Evolutionary conservation across 2,329 filamentous ascomycete genomes (phyloP).

Genomic region (Pseudophaeomoniella oleicola): DNA sequence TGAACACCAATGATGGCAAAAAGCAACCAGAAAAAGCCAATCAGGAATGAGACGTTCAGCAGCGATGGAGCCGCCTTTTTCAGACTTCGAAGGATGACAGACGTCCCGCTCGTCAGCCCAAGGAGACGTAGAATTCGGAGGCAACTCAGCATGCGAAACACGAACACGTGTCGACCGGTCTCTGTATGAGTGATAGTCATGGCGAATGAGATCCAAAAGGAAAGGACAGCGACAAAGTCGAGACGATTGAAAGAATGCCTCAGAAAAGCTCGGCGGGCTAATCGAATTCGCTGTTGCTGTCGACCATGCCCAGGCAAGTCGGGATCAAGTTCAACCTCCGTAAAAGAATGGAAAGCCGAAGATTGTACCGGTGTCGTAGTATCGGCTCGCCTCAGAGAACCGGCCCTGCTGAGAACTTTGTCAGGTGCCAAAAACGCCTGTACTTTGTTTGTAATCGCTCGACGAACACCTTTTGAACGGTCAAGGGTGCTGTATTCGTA

Average conservation of each 20-base stretch:
- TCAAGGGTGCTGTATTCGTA: constrained; percentile 85
- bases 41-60: constrained; percentile 83
- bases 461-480: constrained; percentile 57
- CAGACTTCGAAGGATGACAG: constrained; percentile 86
- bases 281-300: constrained; percentile 67
- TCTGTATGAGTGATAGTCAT: constrained; percentile 59
- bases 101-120: constrained; percentile 81
- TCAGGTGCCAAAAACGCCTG: constrained; percentile 70
- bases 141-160: constrained; percentile 95
- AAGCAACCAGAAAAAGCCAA: constrained; percentile 93
- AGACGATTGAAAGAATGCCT: constrained; percentile 91
- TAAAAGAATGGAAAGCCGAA: constrained; percentile 63
- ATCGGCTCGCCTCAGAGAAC: constrained; percentile 24
- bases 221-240: constrained; percentile 86
- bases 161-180: constrained; percentile 55
- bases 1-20: constrained; percentile 96
- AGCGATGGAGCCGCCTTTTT: constrained; percentile 90
- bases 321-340: constrained; percentile 48
- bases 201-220: constrained; percentile 83
- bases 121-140: constrained; percentile 84
- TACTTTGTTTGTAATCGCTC: constrained; percentile 62
- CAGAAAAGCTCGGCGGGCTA: constrained; percentile 82
- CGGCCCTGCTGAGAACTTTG: constrained; percentile 20
- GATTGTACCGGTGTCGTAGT: constrained; percentile 32
- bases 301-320: constrained; percentile 46